These are phyloP conservation scores for Dentipellis fragilis DNA, from an alignment of 768 basidiomycete species.

Conservation along the genomic window DNA sequence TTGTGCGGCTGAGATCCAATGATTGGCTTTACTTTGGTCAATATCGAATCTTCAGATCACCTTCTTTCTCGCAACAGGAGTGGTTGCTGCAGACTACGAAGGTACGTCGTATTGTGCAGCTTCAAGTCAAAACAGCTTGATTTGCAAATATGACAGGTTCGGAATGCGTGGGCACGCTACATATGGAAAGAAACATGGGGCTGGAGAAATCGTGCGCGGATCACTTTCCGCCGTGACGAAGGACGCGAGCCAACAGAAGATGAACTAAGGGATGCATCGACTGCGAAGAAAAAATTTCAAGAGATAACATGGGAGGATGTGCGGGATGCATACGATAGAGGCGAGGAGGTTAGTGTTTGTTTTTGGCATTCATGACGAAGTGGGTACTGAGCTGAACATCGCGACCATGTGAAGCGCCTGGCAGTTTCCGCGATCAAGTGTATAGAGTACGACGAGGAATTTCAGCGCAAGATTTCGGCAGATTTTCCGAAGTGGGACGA, in stretches of 20 bases:
- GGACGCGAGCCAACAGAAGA: background rate
- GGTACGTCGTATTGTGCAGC: background rate
- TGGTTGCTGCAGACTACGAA: background rate
- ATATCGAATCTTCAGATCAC: background rate
- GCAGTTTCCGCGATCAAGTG: background rate
- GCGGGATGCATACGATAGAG: background rate
- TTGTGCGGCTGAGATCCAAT: background rate
- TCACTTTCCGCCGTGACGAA: background rate
- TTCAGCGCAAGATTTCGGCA: background rate
- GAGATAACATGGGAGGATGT: background rate
- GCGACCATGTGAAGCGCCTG: background rate
- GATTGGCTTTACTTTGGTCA: background rate
- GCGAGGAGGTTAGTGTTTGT: background rate
- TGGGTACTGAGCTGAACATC: too few relatives aligned
- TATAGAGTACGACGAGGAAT: background rate
- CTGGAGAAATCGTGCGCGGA: background rate
- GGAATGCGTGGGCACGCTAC: background rate
- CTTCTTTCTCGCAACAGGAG: background rate
- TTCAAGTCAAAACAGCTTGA: background rate
- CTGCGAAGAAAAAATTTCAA: background rate
- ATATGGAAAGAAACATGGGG: background rate
- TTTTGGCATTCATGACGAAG: too few relatives aligned
- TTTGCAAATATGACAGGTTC: background rate
- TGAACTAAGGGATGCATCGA: background rate
- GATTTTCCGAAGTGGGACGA: background rate